Base-by-base conservation (phyloP, 306 rosid genomes). In the Prunus salicina region DNA sequence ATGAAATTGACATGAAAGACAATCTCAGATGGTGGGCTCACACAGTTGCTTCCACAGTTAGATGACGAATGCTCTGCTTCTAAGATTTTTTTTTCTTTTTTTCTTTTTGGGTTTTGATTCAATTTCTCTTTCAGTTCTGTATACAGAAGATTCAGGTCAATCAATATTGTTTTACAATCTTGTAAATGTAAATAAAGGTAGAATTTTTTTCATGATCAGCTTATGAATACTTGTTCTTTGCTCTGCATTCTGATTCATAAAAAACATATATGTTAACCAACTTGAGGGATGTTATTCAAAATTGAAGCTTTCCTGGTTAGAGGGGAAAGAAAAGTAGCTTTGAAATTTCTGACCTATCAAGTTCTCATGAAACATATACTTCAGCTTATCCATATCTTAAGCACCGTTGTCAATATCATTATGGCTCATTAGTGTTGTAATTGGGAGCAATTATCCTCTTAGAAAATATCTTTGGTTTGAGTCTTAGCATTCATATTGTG, bases 11-110 rank as follows among this genome's bases (percentile, higher is more conserved):
- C 74, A 87, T 94, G 82, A 94, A 91, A 65, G 81, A 91, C 58
- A 90, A 77, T 73, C 96, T 94, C 66, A 87, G 56, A 64, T 84
- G 76, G 80, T 94, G 98, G 98, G 98, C 98, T 82, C 97, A 86
- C 2, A 78, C 86, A 13, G 91, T 94, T 84, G 97, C 96, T 78
- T 90, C 98, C 53, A 76, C 89, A 7, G 93, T 91, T 57, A 89
- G 81, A 90, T 93, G 80, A 88, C 53, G 11, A 47, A 50, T 24
- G 19, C 2, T 55, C 46, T 2, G 53, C 16, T 70, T 53, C 27
- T 12, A 12, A 16, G 16, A 6, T 55, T 11, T 43, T 3, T 3
- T 22, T 52, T 20, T 8, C 12, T 7, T 45, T 32, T 9, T 6
- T 2, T 34, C 3, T 55, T 18, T 53, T 38, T 41, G 28, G 5